Evolutionary conservation across 2,329 filamentous ascomycete species (phyloP).

Genomic region (Fusarium sp.): DNA sequence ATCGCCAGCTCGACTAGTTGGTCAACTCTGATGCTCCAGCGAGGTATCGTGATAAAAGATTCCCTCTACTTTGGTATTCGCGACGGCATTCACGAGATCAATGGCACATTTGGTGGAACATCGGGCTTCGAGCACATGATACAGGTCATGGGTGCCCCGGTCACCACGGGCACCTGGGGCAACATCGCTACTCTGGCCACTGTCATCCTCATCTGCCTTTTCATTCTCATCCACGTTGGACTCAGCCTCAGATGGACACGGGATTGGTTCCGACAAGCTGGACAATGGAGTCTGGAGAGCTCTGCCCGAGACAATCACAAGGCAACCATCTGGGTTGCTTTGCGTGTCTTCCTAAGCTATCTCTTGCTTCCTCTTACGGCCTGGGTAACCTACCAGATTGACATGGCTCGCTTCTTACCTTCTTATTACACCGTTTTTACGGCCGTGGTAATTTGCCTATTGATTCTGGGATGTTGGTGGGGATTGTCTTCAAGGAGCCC

Average conservation of each 20-base stretch:
- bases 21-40: slow-evolving; percentile 72
- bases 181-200: slow-evolving; percentile 74
- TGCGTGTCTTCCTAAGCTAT: slow-evolving; percentile 80
- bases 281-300: slow-evolving; percentile 21
- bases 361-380: slow-evolving; percentile 78
- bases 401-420: slow-evolving; percentile 23
- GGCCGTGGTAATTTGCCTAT: slow-evolving; percentile 28
- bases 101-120: slow-evolving; percentile 68
- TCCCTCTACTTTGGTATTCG: slow-evolving; percentile 44
- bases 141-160: slow-evolving; percentile 73
- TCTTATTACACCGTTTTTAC: slow-evolving; percentile 49
- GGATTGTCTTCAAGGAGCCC: slow-evolving; percentile 33
- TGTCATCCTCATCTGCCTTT: slow-evolving; percentile 66
- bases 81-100: slow-evolving; percentile 72
- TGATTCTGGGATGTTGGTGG: slow-evolving; percentile 44
- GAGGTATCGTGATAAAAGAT: slow-evolving; percentile 39
- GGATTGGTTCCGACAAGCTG: slow-evolving; percentile 55
- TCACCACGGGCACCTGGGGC: slow-evolving; percentile 71
- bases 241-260: slow-evolving; percentile 44
- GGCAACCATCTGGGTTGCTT: slow-evolving; percentile 57
- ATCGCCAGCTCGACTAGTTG: slow-evolving; percentile 74
- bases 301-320: slow-evolving; percentile 50
- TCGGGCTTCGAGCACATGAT: slow-evolving; percentile 72
- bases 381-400: slow-evolving; percentile 77
- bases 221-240: slow-evolving; percentile 62